Percentiles rank a stretch among this genome's conserved stretches.
Conservation (phyloP, 1,139 yeast genomes). For the Diutina pseudorugosa region DNA sequence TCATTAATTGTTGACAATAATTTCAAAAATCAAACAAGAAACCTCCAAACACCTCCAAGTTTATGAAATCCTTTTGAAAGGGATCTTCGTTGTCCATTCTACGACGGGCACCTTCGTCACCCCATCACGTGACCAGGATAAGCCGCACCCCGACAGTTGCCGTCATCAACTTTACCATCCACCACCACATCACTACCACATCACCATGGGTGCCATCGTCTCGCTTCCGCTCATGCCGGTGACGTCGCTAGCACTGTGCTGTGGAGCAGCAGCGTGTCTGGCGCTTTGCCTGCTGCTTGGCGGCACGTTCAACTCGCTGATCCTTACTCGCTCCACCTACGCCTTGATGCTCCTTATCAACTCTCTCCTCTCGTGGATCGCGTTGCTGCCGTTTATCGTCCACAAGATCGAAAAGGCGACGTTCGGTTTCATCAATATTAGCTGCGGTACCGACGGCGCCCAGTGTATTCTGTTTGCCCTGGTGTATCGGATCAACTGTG, state of each 20-base stretch:
- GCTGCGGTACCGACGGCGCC: constrained; percentile 62
- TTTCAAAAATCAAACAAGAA: no score
- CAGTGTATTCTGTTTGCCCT: constrained; percentile 90
- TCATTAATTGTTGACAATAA: no score
- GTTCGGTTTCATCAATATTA: constrained; percentile 51
- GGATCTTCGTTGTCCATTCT: no score
- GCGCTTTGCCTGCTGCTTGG: constrained; percentile 28
- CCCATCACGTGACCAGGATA: neutral
- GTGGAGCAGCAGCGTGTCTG: constrained; percentile 3
- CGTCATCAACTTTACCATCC: neutral
- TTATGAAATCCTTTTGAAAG: no score
- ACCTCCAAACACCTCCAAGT: no score
- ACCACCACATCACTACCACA: neutral
- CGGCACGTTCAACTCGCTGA: constrained; percentile 53
- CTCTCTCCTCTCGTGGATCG: constrained; percentile 82
- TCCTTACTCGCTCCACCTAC: constrained; percentile 62
- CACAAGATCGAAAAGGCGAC: constrained; percentile 64
- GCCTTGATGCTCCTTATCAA: constrained; percentile 69
- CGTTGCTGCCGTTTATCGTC: constrained; percentile 72
- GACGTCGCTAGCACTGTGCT: neutral
- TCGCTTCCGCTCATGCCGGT: constrained; percentile 45
- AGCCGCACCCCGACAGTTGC: neutral
- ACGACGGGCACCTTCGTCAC: no score
- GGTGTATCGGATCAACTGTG: constrained; percentile 82
- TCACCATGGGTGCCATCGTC: constrained; percentile 68